These are phyloP conservation scores for Fonsecaea nubica DNA, from an alignment of 2,329 filamentous ascomycete genomes.

Conservation along the genomic window DNA sequence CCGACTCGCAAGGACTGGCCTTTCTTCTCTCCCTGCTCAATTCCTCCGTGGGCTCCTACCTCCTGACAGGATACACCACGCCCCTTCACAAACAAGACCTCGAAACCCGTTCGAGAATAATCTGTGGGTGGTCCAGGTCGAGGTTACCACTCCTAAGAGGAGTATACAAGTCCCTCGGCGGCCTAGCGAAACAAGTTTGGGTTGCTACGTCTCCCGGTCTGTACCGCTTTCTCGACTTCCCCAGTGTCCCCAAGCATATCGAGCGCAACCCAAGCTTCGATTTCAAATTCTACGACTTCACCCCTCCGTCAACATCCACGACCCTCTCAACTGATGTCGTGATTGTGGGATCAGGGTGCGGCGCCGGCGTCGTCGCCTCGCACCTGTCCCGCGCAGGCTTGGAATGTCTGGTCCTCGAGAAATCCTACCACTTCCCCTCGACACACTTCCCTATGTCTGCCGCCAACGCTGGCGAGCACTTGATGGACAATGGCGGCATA, in stretches of 20 bases:
- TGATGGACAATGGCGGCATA: constrained; percentile 73
- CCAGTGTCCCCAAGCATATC: constrained; percentile 61
- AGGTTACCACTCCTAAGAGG: constrained; percentile 60
- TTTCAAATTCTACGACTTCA: constrained; percentile 65
- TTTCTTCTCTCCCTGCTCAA: constrained; percentile 62
- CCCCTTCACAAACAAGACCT: constrained; percentile 62
- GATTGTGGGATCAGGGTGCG: constrained; percentile 85
- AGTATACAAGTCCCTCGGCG: constrained; percentile 57
- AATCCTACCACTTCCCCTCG: constrained; percentile 76
- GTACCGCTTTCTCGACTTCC: constrained; percentile 59
- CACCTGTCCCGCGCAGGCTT: constrained; percentile 60
- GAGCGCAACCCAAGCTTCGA: constrained; percentile 58
- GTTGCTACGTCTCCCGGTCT: constrained; percentile 59
- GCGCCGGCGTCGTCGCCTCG: constrained; percentile 70
- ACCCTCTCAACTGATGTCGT: constrained; percentile 75
- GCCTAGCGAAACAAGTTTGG: constrained; percentile 61
- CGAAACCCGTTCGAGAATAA: constrained; percentile 60
- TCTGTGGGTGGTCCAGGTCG: constrained; percentile 61
- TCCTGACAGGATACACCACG: constrained; percentile 63
- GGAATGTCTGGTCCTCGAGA: constrained; percentile 81
- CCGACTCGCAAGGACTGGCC: constrained; percentile 56
- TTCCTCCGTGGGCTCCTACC: constrained; percentile 61
- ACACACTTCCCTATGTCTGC: constrained; percentile 77
- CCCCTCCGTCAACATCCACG: constrained; percentile 60
- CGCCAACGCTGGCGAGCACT: constrained; percentile 62